Evolutionary conservation across 306 rosid genomes (phyloP), one percentile per base, ranked within the genome.

Genomic region (Malus orientalis): DNA sequence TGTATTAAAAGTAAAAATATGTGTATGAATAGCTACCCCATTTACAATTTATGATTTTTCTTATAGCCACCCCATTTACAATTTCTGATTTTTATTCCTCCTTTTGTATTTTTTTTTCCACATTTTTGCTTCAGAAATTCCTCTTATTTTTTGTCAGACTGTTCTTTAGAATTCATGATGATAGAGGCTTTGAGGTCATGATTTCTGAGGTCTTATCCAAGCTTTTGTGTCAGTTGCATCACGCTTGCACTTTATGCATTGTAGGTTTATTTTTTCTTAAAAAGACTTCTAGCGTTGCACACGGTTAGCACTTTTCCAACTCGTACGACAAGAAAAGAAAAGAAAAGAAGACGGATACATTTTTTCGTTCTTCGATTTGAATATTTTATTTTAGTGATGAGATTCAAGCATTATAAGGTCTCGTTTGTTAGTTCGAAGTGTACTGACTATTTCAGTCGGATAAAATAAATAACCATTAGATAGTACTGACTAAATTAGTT

Each of bases 231-330:
- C 69, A 40, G 27, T 59, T 73, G 59, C 23, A 12, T 73, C 76
- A 73, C 27, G 67, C 77, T 32, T 42, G 68, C 69, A 25, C 77
- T 59, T 59, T 73, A 25, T 42, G 77, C 77, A 58, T 72, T 72
- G 55, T 32, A 23, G 14, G 36, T 36, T 57, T 58, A 73, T 73
- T 57, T 73, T 51, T 47, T 13, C n/a, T 4, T 32, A 32, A 73
- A 73, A 38, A 10, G 67, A 57, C 38, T 71, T n/a, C 49, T 13
- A 32, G 15, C 53, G 1, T 22, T 11, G 75, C 66, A 55, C 45
- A 23, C 30, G 30, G 20, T 73, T 19, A 25, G 9, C 6, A 32
- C 42, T 73, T 59, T 73, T 60, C 58, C 77, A 59, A 72, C 76
- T 57, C 38, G 67, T 13, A 57, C 36, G 54, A 72, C 57, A 57